A percentile compares a stretch with the other conserved stretches of the same genome.
Conservation (phyloP, 2,329 filamentous ascomycete genomes). For the Madurella mycetomatis region DNA sequence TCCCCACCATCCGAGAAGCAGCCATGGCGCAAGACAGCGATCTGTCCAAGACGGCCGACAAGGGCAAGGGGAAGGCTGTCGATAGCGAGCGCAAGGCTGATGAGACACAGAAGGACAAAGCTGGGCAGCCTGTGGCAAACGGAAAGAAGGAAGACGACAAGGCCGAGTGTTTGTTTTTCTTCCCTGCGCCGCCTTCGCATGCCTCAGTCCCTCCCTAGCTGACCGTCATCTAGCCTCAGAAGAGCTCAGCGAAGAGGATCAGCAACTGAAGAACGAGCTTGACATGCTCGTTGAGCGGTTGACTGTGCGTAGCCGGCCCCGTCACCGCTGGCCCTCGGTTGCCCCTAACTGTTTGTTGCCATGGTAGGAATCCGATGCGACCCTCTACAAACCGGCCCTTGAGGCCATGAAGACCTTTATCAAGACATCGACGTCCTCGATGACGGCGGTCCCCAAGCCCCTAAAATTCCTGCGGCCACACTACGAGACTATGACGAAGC, state of each 20-base stretch:
- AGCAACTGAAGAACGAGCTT: conserved; percentile 95
- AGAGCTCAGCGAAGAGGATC: conserved; percentile 95
- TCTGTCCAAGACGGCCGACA: conserved; percentile 77
- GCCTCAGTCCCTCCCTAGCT: conserved; percentile 25
- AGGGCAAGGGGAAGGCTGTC: conserved; percentile 92
- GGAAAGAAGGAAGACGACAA: conserved; percentile 74
- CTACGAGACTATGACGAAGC: conserved; percentile 81
- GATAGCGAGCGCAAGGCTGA: conserved; percentile 61
- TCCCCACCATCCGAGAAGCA: conserved; percentile 9
- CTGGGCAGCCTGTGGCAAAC: conserved; percentile 66
- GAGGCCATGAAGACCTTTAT: conserved; percentile 98
- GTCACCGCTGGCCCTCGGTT: background rate
- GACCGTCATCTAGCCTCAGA: conserved; percentile 53
- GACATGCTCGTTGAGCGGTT: conserved; percentile 97
- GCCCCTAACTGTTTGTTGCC: conserved; percentile 18
- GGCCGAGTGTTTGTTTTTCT: conserved; percentile 41
- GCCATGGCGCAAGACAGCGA: conserved; percentile 91
- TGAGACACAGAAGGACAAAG: conserved; percentile 59
- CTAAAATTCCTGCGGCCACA: conserved; percentile 97
- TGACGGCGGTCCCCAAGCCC: conserved; percentile 98
- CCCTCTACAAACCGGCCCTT: conserved; percentile 85
- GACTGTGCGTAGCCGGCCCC: conserved; percentile 52
- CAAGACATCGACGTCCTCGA: conserved; percentile 98
- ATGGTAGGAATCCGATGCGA: conserved; percentile 72
- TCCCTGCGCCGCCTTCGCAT: conserved; percentile 20